Base-by-base conservation (phyloP, 1,139 yeast species). In the Pichia norvegensis region DNA sequence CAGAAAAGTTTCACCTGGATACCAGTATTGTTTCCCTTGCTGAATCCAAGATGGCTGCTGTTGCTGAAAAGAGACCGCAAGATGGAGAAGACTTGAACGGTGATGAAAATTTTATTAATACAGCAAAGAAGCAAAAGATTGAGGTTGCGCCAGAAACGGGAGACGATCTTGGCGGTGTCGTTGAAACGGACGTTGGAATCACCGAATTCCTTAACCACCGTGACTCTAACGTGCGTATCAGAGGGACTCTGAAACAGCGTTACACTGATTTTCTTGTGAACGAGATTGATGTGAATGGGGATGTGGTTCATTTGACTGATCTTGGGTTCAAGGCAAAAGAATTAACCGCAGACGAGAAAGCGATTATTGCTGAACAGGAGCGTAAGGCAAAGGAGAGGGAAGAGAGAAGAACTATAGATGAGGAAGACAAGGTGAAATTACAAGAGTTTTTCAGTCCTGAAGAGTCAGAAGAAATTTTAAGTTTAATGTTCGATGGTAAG, bases 241-340 rank as follows among this genome's bases (percentile, higher is more conserved):
- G 64, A 23, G 98, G 97, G 2, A 73, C 76, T 14, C 72, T 92
- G 55, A 92, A 92, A 63, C 95, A 85, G 58, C 72, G 96, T 52
- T 88, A 88, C 65, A 81, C 95, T n/a, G 98, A 92, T 63, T 94
- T 94, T 62, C 73, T 87, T 61, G 98, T 92, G 39, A 87, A 88
- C 62, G 98, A 94, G 64, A 82, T 92, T 50, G 83, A 73, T 50
- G 56, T 67, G 29, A 67, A 76, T 25, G 95, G 87, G 1, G 66
- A 75, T 2, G 95, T 88, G 2, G 75, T 90, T 14, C 92, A 82
- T 61, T 70, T 92, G 53, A 61, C 67, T 4, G 95, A 90, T 59
- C 76, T 79, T 45, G 97, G 97, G 3, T 70, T 82, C 43, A 75
- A 76, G 43, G 71, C 75, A 50, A 78, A 73, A 56, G 82, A 77